phyloP scores from a whole-genome alignment of 2,329 filamentous ascomycete genomes.

The Colletotrichum coccodes region DNA sequence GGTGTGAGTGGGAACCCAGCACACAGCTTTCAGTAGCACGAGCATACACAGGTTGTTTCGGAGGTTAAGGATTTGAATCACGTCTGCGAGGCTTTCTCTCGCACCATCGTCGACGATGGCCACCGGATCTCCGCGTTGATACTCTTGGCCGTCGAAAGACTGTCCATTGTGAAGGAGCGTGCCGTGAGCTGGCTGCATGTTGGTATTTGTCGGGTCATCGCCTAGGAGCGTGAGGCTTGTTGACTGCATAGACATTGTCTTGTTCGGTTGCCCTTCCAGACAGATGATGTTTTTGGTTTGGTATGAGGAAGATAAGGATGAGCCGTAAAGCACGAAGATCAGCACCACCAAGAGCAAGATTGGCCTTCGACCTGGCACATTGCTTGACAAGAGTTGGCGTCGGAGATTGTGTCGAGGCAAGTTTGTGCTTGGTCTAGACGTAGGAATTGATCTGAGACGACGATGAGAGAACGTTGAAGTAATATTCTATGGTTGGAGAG shows the following conservation, averaged over 20 bases:
- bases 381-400: conserved; percentile 1
- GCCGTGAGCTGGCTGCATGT: conserved; percentile 30
- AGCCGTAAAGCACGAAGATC: not conserved
- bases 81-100: conserved; percentile 11
- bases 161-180: conserved; percentile 25
- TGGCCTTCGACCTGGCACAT: conserved; percentile 1
- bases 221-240: not conserved
- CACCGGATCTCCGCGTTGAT: conserved; percentile 24
- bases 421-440: not conserved
- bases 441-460: not conserved
- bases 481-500: not conserved
- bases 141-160: conserved; percentile 28
- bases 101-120: conserved; percentile 27
- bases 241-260: conserved; percentile 3
- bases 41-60: conserved; percentile 27
- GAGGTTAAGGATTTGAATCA: conserved; percentile 28
- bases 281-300: too few species aligned
- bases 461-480: not conserved
- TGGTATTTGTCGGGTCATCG: conserved; percentile 5
- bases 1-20: conserved; percentile 33
- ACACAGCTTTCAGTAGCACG: conserved; percentile 22
- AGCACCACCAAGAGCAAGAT: conserved; percentile 11
- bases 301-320: not conserved
- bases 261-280: not conserved
- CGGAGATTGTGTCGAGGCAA: not conserved